Base-by-base conservation (phyloP, 1,284 basidiomycete species). In the Chalciporus piperatoides region DNA sequence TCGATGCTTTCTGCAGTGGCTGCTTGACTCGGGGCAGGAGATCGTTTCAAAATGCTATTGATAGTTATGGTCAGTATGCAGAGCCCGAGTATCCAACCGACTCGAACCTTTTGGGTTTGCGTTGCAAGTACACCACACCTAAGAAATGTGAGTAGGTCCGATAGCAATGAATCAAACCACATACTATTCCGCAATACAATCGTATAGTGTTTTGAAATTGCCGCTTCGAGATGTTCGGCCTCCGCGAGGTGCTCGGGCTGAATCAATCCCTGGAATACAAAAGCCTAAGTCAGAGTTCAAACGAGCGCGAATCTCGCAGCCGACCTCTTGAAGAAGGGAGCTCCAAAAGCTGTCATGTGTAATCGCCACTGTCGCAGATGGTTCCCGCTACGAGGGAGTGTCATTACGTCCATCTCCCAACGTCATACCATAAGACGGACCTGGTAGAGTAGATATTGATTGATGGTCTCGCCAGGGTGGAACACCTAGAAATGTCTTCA, bases 341-440 rank as follows among this genome's bases (percentile, higher is more conserved):
- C 55, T 46, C 62, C 62, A 61, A 17, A 36, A 49, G 7, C 36
- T 52, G 25, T 61, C 60, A 19, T 63, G 60, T 4, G 60, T 61
- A 12, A 61, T 59, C 2, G 60, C 62, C 24, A 61, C 56, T 19
- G 49, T 51, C 8, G 60, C 60, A 21, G 56, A 52, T 6, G 62
- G 62, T 41, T 56, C 60, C 62, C 64, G 25, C 1, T 27, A 15
- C 1, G 39, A 42, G 36, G 2, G n/a, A 5, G 2, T 19, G 19
- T 19, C 10, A 38, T 3, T 12, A n/a, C 24, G 11, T 14, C 3
- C 19, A 10, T 17, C 10, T 25, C 1, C 21, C 27, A 0, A 24
- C 4, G 7, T 17, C 7, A 23, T 14, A 10, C 21, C 2, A 12
- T 7, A 36, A 33, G 6, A 56, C 55, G 38, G 43, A 51, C 59